Conservation (phyloP, 441 rosid species). For the Erodium chrysanthum region DNA sequence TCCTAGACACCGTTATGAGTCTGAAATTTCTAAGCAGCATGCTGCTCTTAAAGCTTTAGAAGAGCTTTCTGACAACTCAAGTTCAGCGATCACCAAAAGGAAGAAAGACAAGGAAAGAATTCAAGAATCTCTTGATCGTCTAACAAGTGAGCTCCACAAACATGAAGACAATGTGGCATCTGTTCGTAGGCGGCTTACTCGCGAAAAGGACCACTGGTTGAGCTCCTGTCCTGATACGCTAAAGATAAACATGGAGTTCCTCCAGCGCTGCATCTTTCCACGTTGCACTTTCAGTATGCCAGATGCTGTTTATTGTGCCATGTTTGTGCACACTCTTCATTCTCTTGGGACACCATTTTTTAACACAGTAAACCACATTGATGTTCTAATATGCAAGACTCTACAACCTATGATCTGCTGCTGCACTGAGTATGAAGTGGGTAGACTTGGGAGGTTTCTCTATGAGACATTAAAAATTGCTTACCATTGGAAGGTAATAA, state of each 20-base stretch:
- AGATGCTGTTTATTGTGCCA: conserved; percentile 97
- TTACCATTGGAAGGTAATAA: conserved; percentile 89
- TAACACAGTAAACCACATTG: conserved; percentile 98
- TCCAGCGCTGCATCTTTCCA: conserved; percentile 98
- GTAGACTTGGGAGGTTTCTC: conserved; percentile 92
- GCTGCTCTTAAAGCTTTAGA: conserved; percentile 91
- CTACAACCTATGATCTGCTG: conserved; percentile 99
- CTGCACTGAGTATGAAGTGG: conserved; percentile 99
- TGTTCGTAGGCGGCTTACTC: conserved; percentile 78
- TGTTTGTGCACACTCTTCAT: conserved; percentile 97
- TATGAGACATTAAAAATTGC: conserved; percentile 94
- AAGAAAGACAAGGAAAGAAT: conserved; percentile 99
- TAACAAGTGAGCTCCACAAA: conserved; percentile 67
- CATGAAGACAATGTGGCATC: conserved; percentile 96
- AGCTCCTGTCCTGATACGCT: conserved; percentile 97
- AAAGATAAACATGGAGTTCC: conserved; percentile 99
- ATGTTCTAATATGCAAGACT: conserved; percentile 92
- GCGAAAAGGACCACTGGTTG: conserved; percentile 96
- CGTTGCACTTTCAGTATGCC: conserved; percentile 99
- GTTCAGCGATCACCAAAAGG: conserved; percentile 90
- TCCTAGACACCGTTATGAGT: conserved; percentile 83
- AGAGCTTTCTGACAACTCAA: conserved; percentile 90
- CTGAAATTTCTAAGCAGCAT: conserved; percentile 95
- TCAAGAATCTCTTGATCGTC: conserved; percentile 95
- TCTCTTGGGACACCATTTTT: conserved; percentile 97